Conservation (phyloP, 805 yeast genomes). For the Starmerella bombicola region DNA sequence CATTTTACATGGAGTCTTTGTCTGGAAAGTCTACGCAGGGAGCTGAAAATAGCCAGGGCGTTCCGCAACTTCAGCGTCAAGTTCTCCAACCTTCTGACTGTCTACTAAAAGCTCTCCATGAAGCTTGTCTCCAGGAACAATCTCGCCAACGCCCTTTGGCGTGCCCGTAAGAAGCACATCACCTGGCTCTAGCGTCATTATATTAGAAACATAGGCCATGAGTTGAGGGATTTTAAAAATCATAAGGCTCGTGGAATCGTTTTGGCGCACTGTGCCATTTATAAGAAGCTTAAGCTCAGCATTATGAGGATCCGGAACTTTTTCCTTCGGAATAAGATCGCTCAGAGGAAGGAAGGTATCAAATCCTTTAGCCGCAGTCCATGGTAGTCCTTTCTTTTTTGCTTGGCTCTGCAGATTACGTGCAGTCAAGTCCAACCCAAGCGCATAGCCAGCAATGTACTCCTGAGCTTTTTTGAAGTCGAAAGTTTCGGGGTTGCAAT, state of each 20-base stretch:
- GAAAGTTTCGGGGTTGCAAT: conserved; percentile 46
- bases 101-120: conserved; percentile 48
- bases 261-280: conserved; percentile 58
- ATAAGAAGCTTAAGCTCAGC: conserved; percentile 51
- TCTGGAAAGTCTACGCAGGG: too few relatives aligned
- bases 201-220: conserved; percentile 65
- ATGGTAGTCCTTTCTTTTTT: conserved; percentile 85
- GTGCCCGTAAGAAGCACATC: conserved; percentile 92
- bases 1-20: too few relatives aligned
- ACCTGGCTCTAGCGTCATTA: conserved; percentile 84
- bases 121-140: conserved; percentile 66
- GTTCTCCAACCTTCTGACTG: conserved; percentile 41
- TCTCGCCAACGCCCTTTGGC: conserved; percentile 90
- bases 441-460: conserved; percentile 72
- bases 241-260: conserved; percentile 70
- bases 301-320: conserved; percentile 61
- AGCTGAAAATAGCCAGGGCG: conserved; percentile 45
- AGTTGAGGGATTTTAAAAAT: conserved; percentile 74
- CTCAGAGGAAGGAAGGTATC: conserved; percentile 93
- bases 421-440: conserved; percentile 90
- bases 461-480: conserved; percentile 57
- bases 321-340: conserved; percentile 48
- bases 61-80: conserved; percentile 39
- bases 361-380: conserved; percentile 94
- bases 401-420: conserved; percentile 93